phyloP scores from a whole-genome alignment of 2,329 filamentous ascomycete genomes.

The Sordariomycetes sp. region DNA sequence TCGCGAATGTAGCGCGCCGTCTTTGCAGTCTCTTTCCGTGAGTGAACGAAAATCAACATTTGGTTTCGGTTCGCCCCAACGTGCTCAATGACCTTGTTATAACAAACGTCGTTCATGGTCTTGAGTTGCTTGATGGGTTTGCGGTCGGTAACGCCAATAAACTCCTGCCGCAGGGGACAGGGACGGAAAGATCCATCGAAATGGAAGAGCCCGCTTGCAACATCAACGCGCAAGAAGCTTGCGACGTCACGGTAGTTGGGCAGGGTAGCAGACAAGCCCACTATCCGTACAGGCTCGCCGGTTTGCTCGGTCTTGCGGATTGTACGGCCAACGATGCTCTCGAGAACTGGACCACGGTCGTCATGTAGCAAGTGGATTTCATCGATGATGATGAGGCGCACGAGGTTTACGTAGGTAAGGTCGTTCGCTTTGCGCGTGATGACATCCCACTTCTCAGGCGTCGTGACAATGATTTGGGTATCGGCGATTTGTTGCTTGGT shows the following conservation, averaged over 20 bases:
- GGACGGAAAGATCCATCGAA: slow-evolving; percentile 92
- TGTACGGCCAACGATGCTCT: slow-evolving; percentile 92
- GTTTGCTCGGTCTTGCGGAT: slow-evolving; percentile 92
- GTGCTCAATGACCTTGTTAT: slow-evolving; percentile 94
- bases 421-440: slow-evolving; percentile 97
- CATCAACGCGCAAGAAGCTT: slow-evolving; percentile 86
- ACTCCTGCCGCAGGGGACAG: slow-evolving; percentile 92
- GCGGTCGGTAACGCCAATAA: slow-evolving; percentile 93
- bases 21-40: slow-evolving; percentile 95
- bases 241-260: slow-evolving; percentile 96
- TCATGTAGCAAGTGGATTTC: slow-evolving; percentile 98
- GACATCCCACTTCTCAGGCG: slow-evolving; percentile 98
- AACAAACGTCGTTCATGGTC: slow-evolving; percentile 98
- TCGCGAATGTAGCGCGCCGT: slow-evolving; percentile 94
- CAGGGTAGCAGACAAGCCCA: slow-evolving; percentile 88
- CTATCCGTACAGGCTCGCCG: slow-evolving; percentile 81
- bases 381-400: slow-evolving; percentile 91
- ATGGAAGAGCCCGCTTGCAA: slow-evolving; percentile 80
- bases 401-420: slow-evolving; percentile 93
- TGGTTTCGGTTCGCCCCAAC: slow-evolving; percentile 89
- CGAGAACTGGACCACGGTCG: slow-evolving; percentile 89
- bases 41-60: slow-evolving; percentile 99
- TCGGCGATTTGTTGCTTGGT: slow-evolving; percentile 98
- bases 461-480: slow-evolving; percentile 96
- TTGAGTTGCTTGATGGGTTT: slow-evolving; percentile 98